Percentiles rank a stretch among this genome's conserved stretches.
Conservation (phyloP, 2,329 filamentous ascomycete species). For the Nemania serpens region DNA sequence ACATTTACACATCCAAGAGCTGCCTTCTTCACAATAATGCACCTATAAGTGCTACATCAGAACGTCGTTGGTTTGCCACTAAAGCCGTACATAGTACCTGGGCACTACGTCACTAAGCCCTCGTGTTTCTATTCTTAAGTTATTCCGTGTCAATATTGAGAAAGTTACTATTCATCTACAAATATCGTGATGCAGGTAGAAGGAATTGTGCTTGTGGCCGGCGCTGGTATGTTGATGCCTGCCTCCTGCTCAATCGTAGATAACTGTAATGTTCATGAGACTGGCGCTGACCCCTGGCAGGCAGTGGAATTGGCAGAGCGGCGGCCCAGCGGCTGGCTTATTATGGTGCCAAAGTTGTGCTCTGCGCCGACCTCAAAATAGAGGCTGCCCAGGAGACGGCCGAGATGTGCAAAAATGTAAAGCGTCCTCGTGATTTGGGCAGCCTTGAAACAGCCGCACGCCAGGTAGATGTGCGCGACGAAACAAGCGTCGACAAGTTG, state of each 20-base stretch:
- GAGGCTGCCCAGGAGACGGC: constrained; percentile 27
- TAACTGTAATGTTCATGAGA: neutral
- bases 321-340: constrained; percentile 25
- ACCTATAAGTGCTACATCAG: neutral
- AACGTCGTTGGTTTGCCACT: neutral
- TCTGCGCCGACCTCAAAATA: constrained; percentile 28
- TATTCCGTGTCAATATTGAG: neutral
- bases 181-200: constrained; percentile 2
- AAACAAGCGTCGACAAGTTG: constrained; percentile 22
- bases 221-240: constrained; percentile 13
- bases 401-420: constrained; percentile 16
- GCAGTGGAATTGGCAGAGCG: constrained; percentile 25
- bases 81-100: neutral
- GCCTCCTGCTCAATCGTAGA: neutral
- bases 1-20: too few relatives aligned
- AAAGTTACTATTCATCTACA: neutral
- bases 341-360: constrained; percentile 24
- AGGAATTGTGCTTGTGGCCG: constrained; percentile 15
- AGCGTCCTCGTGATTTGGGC: constrained; percentile 10
- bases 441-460: constrained; percentile 9
- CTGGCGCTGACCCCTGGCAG: constrained; percentile 14
- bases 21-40: too few relatives aligned
- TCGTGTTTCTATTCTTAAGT: neutral
- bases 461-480: constrained; percentile 23
- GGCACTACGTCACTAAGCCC: neutral